phyloP scores from a whole-genome alignment of 2,329 filamentous ascomycete species.

The Boeremia exigua region DNA sequence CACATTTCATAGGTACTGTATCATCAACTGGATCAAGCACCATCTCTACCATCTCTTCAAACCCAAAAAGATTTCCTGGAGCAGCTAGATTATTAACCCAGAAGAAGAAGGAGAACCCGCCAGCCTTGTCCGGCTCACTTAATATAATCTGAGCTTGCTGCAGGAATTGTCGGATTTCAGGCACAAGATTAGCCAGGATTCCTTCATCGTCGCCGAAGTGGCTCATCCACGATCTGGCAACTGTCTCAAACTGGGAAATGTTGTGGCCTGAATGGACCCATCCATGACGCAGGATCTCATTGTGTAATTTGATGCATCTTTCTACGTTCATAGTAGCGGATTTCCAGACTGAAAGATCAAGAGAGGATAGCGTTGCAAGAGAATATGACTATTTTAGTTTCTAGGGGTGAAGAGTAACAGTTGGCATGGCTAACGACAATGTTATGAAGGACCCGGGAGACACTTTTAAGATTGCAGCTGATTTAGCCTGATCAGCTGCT shows the following conservation, averaged over 20 bases:
- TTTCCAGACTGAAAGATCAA: no score
- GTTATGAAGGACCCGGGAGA: no score
- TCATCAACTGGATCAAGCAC: no score
- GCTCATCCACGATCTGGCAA: not conserved
- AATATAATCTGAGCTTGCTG: not conserved
- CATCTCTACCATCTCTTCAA: not conserved
- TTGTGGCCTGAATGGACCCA: conserved; percentile 1
- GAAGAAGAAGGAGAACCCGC: not conserved
- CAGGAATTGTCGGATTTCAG: not conserved
- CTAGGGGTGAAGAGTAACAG: no score
- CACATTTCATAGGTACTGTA: no score
- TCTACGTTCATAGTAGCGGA: conserved; percentile 1
- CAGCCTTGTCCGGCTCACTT: not conserved
- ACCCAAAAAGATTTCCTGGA: not conserved
- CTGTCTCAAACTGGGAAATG: not conserved
- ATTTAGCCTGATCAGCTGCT: no score
- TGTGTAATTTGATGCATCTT: not conserved
- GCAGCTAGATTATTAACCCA: not conserved
- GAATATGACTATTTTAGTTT: no score
- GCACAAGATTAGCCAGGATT: not conserved
- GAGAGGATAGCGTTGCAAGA: no score
- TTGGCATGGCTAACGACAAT: no score
- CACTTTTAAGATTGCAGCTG: no score
- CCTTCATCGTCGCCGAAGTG: not conserved
- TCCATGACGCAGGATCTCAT: not conserved